A percentile compares a stretch with the other conserved stretches of the same genome.
These are phyloP conservation scores for Lupinus albus DNA, from an alignment of 306 rosid species.

Conservation along the genomic window DNA sequence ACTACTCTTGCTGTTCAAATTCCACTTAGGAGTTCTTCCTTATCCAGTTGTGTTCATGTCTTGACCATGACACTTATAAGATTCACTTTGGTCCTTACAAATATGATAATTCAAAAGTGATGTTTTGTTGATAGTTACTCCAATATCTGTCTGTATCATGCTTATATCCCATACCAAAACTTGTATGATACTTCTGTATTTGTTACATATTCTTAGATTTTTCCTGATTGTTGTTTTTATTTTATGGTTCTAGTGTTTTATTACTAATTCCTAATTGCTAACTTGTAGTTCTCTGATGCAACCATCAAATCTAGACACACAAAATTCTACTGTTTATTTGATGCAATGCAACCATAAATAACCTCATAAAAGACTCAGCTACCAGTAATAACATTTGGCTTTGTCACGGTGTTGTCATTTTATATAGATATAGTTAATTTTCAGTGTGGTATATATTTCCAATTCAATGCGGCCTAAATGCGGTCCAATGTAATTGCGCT, in stretches of 20 bases:
- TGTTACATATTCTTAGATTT: no score
- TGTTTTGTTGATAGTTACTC: no score
- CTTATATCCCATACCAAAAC: no score
- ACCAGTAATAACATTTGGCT: not conserved
- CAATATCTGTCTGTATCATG: no score
- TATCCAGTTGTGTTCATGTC: no score
- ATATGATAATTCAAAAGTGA: no score
- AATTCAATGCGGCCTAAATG: no score
- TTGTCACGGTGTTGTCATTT: no score
- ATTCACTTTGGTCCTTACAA: no score
- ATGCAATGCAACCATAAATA: not conserved
- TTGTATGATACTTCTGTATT: no score
- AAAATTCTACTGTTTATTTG: conserved; percentile 9
- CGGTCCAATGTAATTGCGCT: no score
- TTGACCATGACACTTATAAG: no score
- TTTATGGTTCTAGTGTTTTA: not conserved
- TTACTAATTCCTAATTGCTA: not conserved
- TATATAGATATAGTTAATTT: not conserved
- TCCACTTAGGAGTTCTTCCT: not conserved
- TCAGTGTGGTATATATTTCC: not conserved
- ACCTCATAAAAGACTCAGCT: not conserved
- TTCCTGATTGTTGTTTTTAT: not conserved
- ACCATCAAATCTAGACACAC: not conserved
- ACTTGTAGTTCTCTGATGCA: not conserved
- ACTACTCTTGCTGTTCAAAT: not conserved